Evolutionary conservation across 139 green algal species (phyloP).

Genomic region (Coccomyxa sp.): DNA sequence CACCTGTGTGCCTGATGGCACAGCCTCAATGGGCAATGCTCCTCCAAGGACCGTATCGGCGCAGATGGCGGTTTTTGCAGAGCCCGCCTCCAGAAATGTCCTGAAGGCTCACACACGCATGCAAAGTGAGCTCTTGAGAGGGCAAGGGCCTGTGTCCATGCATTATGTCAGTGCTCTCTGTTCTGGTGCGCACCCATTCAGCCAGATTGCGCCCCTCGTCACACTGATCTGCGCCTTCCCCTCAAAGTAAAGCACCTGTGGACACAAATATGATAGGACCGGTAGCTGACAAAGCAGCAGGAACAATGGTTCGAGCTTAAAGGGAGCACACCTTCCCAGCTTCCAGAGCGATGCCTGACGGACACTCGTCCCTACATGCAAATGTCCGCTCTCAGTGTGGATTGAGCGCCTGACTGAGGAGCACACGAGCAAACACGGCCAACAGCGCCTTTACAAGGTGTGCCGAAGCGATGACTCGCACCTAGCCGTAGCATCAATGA

Average conservation of each 20-base stretch:
- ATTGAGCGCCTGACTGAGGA: too few species aligned
- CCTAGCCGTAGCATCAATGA: too few species aligned
- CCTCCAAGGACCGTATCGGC: not conserved
- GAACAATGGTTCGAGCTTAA: not conserved
- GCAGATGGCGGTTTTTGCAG: not conserved
- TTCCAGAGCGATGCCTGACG: not conserved
- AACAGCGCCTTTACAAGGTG: too few species aligned
- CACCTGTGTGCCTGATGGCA: not conserved
- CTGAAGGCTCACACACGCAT: not conserved
- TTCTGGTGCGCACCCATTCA: not conserved
- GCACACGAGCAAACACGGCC: too few species aligned
- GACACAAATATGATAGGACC: not conserved
- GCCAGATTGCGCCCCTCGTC: not conserved
- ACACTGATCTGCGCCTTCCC: not conserved
- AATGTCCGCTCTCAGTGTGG: too few species aligned
- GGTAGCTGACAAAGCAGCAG: not conserved
- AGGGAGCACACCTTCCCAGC: not conserved
- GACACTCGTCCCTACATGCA: too few species aligned
- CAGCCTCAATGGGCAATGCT: not conserved
- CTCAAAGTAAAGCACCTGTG: not conserved
- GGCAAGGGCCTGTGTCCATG: not conserved
- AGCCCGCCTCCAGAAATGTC: not conserved
- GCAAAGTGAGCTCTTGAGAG: not conserved
- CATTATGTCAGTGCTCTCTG: not conserved
- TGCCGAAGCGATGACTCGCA: too few species aligned